Base-by-base conservation (phyloP, 768 basidiomycete species). In the Lyophyllum shimeji region DNA sequence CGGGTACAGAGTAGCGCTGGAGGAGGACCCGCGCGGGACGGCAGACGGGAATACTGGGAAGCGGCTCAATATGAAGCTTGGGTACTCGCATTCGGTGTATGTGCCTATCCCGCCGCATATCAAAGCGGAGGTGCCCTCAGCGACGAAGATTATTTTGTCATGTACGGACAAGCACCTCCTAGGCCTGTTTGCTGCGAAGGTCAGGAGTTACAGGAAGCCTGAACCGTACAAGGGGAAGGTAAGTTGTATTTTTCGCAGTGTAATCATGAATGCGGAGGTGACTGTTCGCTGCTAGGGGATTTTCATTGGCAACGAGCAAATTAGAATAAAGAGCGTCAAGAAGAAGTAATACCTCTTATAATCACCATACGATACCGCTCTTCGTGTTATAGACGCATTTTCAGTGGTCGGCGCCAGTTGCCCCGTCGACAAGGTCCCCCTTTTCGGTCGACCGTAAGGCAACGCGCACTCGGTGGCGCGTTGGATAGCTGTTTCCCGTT, bases 201-300 rank as follows among this genome's bases (percentile, higher is more conserved):
- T 98, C 23, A 79, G 95, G 59, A 81, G 80, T 56, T 88, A 86
- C 75, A 82, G 96, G 63, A 88, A 87, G 63, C 96, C 96, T 20
- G 96, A 99, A 68, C 95, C 95, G 15, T 99, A 98, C 74, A 93
- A 98, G 74, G 96, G 95, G 68, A 98, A 98, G 82, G 95, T 96
- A 66, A 50, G 89, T 73, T 45, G 24, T 47, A 25, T 46, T 44
- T n/a, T 46, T 40, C 23, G 54, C 52, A 50, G 52, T 37, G 17
- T 12, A n/a, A n/a, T n/a, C n/a, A 31, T 47, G 31, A 15, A 50
- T 3, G 9, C 17, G 7, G 27, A 5, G 23, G 40, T 61, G 23
- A 58, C 31, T 37, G 34, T 29, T 47, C 44, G 34, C 43, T 58
- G 47, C 17, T 60, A 98, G 91, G 95, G 95, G 60, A 87, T 98